Conservation (phyloP, 257 asterid genomes). For the Nicotiana obtusifolia region DNA sequence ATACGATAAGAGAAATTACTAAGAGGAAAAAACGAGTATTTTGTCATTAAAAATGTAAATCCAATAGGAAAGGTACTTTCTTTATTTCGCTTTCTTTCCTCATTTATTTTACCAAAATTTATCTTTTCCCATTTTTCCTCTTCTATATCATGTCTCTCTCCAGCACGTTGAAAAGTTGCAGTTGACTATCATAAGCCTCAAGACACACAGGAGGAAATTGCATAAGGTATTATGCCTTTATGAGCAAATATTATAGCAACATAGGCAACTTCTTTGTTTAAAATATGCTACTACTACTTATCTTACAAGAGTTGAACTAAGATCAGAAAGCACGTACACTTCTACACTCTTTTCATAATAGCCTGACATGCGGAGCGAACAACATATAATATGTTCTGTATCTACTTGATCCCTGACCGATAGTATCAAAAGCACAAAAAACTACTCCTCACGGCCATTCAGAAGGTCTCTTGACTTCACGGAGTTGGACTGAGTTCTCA, state of each 20-base stretch:
- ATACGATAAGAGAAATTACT: no score
- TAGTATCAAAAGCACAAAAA: background rate
- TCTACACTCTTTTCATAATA: background rate
- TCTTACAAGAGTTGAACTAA: background rate
- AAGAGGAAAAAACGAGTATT: no score
- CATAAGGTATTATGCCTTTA: background rate
- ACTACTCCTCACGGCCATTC: constrained; percentile 39
- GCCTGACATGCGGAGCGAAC: background rate
- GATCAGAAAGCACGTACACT: background rate
- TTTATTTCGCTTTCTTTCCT: no score
- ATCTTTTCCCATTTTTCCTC: no score
- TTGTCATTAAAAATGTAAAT: no score
- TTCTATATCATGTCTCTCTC: no score
- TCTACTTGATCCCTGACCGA: background rate
- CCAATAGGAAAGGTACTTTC: no score
- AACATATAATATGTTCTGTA: background rate
- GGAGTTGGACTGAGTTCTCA: constrained; percentile 74
- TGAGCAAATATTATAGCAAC: background rate
- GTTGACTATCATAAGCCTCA: background rate
- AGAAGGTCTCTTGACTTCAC: constrained; percentile 66
- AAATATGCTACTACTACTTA: background rate
- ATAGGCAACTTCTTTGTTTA: background rate
- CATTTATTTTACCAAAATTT: no score
- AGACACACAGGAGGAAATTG: background rate
- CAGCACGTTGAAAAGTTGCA: no score